Conservation (phyloP, 176 grass and related monocot genomes). For the Triticum aestivum region IWGSC_CS_RefSeq_v2.1 NC_057801.1:441284172-441284671, state of each 20-base stretch:
- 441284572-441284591: background rate
- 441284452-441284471: background rate
- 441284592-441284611: background rate
- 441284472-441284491: background rate
- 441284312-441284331: too few species aligned
- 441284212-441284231: too few species aligned
- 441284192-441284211: too few species aligned
- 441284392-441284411: background rate
- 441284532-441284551: background rate
- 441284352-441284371: too few species aligned
- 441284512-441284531: background rate
- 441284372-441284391: too few species aligned
- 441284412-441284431: background rate
- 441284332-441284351: too few species aligned
- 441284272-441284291: too few species aligned
- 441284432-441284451: background rate
- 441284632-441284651: background rate
- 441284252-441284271: too few species aligned
- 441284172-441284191: too few species aligned
- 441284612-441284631: background rate
- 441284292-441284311: too few species aligned
- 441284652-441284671: background rate
- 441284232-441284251: too few species aligned
- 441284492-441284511: slow-evolving; percentile 3
- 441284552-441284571: background rate